Evolutionary conservation across 371 early-diverging fungal species (phyloP), one percentile per base, ranked within the genome.

Genomic region (Circinella umbellata): DNA sequence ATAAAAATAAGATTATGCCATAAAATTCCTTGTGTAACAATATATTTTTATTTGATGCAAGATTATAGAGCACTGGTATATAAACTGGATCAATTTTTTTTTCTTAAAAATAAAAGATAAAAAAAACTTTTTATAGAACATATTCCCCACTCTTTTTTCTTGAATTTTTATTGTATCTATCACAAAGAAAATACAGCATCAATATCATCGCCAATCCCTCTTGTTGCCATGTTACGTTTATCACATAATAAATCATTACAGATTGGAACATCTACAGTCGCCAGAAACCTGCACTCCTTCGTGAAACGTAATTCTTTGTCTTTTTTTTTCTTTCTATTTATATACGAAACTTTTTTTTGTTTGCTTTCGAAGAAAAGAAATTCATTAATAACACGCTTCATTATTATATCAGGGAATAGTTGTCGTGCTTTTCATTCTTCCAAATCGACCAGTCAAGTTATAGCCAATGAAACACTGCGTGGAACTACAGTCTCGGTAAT

Each of bases 381-480:
- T 27, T 27, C 27, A 27, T 27, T 27, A 27, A 27, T 27, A 27
- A 27, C 27, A 27, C 27, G 27, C 27, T 27, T 27, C 11, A 42
- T 42, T 42, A 42, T 42, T 34, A 27, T 57, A 7, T 57, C n/a
- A 57, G 57, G 57, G 35, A 57, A n/a, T 64, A 57, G 38, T n/a
- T 27, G 27, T 27, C 90, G 90, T 74, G 73, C 79, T 54, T 79
- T 91, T 70, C 90, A 89, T 77, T 77, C 81, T 61, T 86, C 93
- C 55, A 86, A 86, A 70, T 86, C 88, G 71, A 84, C 89, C 61
- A 82, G 82, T 82, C 89, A 90, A 75, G 89, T 93, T 63, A 85
- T 92, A 75, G 84, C 91, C 54, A 87, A 88, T 20, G 81, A 90
- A 69, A 91, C 92, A 62, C 87, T 93, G 76, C 87, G 88, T 71